Base-by-base conservation (phyloP, 305 asterid species). In the Stenogyne calaminthoides region DNA sequence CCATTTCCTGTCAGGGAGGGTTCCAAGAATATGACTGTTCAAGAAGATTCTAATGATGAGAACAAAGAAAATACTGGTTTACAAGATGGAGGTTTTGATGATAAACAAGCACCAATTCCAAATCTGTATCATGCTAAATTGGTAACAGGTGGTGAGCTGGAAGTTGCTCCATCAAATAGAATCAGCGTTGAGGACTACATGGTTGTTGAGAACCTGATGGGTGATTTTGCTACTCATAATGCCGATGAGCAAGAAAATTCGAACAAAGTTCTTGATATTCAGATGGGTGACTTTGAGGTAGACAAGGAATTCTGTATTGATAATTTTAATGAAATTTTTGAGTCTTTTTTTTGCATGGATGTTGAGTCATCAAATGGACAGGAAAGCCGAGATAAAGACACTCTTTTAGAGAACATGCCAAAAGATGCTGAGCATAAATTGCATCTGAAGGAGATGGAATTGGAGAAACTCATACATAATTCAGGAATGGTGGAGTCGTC, bases 381-480 rank as follows among this genome's bases (percentile, higher is more conserved):
- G 64, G 66, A 63, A 49, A 16, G 36, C 67, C 71, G 76, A 70
- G 82, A 82, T 47, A 74, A 74, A 55, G 83, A 19, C 46, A 32
- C 70, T 57, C 59, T 16, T 75, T 74, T 70, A 61, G 80, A 74
- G 70, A 72, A 74, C 72, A 40, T 72, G 14, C 36, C 44, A 1
- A 80, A 78, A 77, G 87, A 74, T 72, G 71, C 80, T 58, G 93
- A 81, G 77, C 86, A 77, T 70, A 88, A 84, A 51, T 74, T 91
- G 85, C 86, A 52, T 77, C 71, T 77, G 83, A 89, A 87, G 83
- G 95, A 87, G 84, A 75, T 75, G 84, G 97, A 91, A 77, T 71
- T 90, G 76, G 89, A 90, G 85, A 80, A 89, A 66, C 83, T 91
- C 71, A 69, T 90, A 65, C 61, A 76, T 73, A 14, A 70, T 76